Evolutionary conservation across 805 yeast species (phyloP).

Genomic region (Metschnikowia gruessii): DNA sequence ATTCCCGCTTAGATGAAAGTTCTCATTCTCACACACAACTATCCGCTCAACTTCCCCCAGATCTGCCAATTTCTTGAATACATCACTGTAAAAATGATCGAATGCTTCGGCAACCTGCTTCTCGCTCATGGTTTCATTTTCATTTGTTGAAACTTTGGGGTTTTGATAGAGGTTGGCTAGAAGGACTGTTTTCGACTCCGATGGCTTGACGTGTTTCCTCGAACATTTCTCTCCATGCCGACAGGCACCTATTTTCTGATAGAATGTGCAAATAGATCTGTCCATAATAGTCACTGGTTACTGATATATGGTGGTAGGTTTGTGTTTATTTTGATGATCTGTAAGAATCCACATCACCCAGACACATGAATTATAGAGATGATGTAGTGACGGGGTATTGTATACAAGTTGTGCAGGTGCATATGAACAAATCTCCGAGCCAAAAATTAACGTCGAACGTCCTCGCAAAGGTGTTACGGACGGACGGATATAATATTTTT

Average conservation of each 20-base stretch:
- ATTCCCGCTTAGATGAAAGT: constrained; percentile 81
- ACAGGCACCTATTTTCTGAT: constrained; percentile 85
- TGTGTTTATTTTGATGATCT: not conserved
- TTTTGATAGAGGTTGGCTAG: constrained; percentile 63
- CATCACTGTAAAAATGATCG: constrained; percentile 66
- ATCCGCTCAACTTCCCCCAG: constrained; percentile 56
- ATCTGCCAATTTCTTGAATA: constrained; percentile 57
- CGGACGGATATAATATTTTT: no score
- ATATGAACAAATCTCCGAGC: not conserved
- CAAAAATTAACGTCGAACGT: no score
- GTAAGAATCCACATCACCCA: not conserved
- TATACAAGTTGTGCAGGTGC: not conserved
- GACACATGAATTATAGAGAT: not conserved
- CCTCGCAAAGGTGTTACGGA: no score
- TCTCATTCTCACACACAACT: constrained; percentile 78
- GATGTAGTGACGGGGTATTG: not conserved
- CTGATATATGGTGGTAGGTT: not conserved
- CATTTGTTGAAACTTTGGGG: constrained; percentile 45
- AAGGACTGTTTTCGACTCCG: constrained; percentile 59
- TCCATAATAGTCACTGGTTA: constrained; percentile 12
- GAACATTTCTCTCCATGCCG: constrained; percentile 89
- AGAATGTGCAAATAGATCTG: constrained; percentile 50
- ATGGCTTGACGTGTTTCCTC: constrained; percentile 66
- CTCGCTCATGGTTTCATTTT: constrained; percentile 30
- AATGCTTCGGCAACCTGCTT: constrained; percentile 46